Evolutionary conservation across 768 basidiomycete genomes (phyloP), one percentile per base, ranked within the genome.

Genomic region (Exsudoporus frostii): DNA sequence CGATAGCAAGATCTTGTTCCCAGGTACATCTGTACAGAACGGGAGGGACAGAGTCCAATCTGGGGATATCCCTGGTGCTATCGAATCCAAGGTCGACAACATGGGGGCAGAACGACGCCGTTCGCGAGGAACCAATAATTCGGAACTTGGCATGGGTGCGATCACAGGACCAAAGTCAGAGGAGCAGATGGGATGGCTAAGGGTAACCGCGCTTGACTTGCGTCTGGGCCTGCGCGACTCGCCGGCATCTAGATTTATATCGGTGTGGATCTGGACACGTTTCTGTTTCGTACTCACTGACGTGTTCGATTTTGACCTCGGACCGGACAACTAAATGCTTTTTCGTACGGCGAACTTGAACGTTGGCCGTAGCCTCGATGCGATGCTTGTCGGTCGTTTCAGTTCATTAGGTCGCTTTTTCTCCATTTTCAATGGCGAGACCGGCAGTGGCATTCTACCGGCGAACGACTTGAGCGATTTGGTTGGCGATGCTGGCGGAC

Each of bases 11-110:
- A 68, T 58, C 57, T 57, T 55, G 39, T 59, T 45, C 11, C 68
- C 68, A 0, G 68, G 68, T 4, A 56, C 40, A 27, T 69, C 68
- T 3, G 57, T 69, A 22, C 56, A 65, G 30, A 71, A 64, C 1
- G 68, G 68, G 11, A 69, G 63, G 1, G 67, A 71, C 32, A 69
- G 24, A 2, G 68, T 69, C 68, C 68, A 69, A 19, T 69, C 68
- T 8, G 55, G 38, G 9, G 48, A 55, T 10, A 38, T 25, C 20
- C 33, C 36, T 32, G 25, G 20, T 3, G 17, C 1, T 5, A 44
- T 53, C 6, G 49, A 20, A 8, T 43, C 42, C 45, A 36, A 15
- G 22, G 30, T 24, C 22, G 64, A 60, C 27, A 69, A 39, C 24
- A 69, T 48, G 0, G 68, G 68, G 2, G 69, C 65, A 1, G 68